Conservation (phyloP, 768 basidiomycete species). For the Suillus fuscotomentosus region DNA sequence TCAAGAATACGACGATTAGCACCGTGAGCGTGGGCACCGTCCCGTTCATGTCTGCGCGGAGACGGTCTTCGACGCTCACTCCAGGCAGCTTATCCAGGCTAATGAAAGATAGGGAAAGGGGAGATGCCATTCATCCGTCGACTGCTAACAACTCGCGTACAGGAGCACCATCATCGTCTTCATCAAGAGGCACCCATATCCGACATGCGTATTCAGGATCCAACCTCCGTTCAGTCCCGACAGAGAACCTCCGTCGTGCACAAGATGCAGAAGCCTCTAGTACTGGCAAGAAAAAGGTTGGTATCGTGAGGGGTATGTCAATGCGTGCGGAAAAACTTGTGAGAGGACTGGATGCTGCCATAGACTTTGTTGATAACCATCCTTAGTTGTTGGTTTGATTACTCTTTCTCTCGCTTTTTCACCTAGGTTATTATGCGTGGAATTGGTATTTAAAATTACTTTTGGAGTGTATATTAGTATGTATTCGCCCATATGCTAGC, state of each 20-base stretch:
- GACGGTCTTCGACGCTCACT: constrained; percentile 28
- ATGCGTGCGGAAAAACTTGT: constrained; percentile 36
- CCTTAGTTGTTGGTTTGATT: not conserved
- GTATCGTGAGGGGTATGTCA: constrained; percentile 34
- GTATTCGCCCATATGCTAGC: not conserved
- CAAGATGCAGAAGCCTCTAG: constrained; percentile 11
- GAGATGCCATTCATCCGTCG: constrained; percentile 1
- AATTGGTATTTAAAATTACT: not conserved
- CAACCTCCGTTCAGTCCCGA: constrained; percentile 19
- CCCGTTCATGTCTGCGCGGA: constrained; percentile 7
- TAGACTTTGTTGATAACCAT: constrained; percentile 38
- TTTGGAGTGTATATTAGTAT: not conserved
- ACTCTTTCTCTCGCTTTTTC: not conserved
- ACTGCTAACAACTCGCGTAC: not conserved
- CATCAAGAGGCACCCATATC: constrained; percentile 3
- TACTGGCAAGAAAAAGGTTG: constrained; percentile 29
- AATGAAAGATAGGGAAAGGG: constrained; percentile 10
- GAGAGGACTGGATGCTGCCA: constrained; percentile 36
- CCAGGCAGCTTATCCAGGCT: constrained; percentile 5
- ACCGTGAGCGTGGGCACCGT: constrained; percentile 23
- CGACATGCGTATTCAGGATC: constrained; percentile 26
- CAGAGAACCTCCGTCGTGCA: constrained; percentile 7
- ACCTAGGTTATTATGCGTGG: not conserved
- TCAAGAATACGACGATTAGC: constrained; percentile 18
- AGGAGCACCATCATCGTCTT: not conserved